These are phyloP conservation scores for Theileria equi DNA, from an alignment of 169 alveolate genomes.

Conservation along the genomic window DNA sequence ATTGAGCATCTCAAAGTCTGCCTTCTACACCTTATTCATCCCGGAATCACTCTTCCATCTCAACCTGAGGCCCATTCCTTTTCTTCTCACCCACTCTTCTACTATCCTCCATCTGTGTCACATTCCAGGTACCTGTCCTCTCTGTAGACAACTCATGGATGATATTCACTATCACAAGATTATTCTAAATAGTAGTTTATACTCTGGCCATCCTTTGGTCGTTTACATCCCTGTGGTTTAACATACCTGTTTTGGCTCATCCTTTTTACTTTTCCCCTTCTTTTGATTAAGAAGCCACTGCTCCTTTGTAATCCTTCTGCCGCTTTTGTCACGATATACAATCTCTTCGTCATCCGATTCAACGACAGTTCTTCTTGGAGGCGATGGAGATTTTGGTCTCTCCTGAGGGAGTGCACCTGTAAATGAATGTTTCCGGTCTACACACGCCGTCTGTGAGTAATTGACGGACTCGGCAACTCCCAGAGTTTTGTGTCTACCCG, in stretches of 20 bases:
- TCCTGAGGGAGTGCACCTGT: not conserved
- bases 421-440: not conserved
- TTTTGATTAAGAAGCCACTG: constrained; percentile 37
- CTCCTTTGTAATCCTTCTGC: constrained; percentile 42
- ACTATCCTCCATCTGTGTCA: too few relatives aligned
- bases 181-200: not conserved
- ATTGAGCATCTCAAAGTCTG: too few relatives aligned
- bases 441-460: not conserved
- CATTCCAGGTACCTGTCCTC: too few relatives aligned
- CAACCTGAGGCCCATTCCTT: too few relatives aligned
- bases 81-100: too few relatives aligned
- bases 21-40: too few relatives aligned
- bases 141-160: too few relatives aligned
- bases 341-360: constrained; percentile 39
- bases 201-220: not conserved
- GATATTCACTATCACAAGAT: too few relatives aligned
- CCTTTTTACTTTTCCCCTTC: not conserved
- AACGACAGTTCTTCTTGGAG: constrained; percentile 41
- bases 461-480: too few relatives aligned
- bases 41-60: too few relatives aligned
- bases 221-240: not conserved
- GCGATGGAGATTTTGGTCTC: constrained; percentile 36
- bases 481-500: too few relatives aligned
- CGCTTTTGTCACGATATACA: constrained; percentile 61
- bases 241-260: not conserved